phyloP scores from a whole-genome alignment of 179 eudicot genomes.

The Spergularia azorica region DNA sequence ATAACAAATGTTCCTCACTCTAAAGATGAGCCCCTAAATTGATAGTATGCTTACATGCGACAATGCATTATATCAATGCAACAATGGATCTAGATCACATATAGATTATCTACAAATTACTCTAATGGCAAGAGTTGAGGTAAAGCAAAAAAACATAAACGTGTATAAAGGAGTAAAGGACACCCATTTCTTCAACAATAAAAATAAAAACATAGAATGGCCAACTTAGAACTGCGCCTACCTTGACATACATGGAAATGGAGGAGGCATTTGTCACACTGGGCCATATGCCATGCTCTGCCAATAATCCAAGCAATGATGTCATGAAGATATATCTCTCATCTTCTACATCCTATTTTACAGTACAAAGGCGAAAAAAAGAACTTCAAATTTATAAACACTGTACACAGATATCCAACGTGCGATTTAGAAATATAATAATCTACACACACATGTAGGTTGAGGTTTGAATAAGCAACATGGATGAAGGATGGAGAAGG shows the following conservation, averaged over 20 bases:
- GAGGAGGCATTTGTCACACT: conserved; percentile 69
- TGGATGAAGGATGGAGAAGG: conserved; percentile 5
- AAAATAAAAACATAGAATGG: background rate
- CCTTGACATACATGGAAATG: conserved; percentile 75
- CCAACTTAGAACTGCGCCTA: conserved; percentile 27
- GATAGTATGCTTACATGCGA: background rate
- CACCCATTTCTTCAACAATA: background rate
- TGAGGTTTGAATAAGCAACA: background rate
- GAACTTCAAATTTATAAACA: conserved; percentile 19
- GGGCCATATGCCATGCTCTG: conserved; percentile 80
- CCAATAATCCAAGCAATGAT: conserved; percentile 72
- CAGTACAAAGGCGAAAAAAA: conserved; percentile 4
- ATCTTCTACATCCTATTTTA: conserved; percentile 75
- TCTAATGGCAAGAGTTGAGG: background rate
- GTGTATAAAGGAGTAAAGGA: background rate
- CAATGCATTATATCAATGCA: background rate
- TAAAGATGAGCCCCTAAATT: too few relatives aligned
- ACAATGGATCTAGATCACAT: background rate
- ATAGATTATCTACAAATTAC: background rate
- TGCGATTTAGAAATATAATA: background rate
- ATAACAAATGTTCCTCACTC: too few relatives aligned
- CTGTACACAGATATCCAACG: background rate
- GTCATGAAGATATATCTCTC: conserved; percentile 75
- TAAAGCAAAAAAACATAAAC: background rate
- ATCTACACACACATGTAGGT: background rate